Conservation (phyloP, 2,329 filamentous ascomycete species). For the Penicillium sp. region DNA sequence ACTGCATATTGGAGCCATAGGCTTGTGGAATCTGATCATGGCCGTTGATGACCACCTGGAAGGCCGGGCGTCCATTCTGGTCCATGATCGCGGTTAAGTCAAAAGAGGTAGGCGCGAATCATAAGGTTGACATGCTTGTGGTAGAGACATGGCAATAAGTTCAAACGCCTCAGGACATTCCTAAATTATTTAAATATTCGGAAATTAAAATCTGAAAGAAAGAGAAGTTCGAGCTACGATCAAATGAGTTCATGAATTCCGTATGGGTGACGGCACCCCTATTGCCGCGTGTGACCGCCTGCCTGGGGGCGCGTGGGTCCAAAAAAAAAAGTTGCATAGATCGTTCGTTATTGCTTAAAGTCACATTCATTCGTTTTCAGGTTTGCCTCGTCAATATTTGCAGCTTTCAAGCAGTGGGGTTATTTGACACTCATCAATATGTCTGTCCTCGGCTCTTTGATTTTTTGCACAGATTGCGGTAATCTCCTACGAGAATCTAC, state of each 20-base stretch:
- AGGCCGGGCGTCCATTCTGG: conserved; percentile 39
- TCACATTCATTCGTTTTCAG: neutral
- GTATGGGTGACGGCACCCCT: conserved; percentile 10
- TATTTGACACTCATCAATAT: conserved; percentile 48
- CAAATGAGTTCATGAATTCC: conserved; percentile 21
- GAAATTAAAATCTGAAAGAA: neutral
- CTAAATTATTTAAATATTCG: conserved; percentile 17
- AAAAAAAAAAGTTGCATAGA: conserved; percentile 25
- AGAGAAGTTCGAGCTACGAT: conserved; percentile 13
- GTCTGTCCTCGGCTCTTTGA: conserved; percentile 84
- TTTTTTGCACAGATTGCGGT: conserved; percentile 91
- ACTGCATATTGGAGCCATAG: conserved; percentile 27
- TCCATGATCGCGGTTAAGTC: conserved; percentile 38
- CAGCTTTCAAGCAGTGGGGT: neutral
- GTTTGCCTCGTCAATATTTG: neutral
- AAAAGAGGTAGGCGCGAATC: conserved; percentile 25
- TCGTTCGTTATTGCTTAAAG: neutral
- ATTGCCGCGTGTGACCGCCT: conserved; percentile 24
- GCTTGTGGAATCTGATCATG: conserved; percentile 28
- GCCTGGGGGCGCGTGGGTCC: conserved; percentile 20
- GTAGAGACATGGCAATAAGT: conserved; percentile 35
- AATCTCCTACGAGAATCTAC: conserved; percentile 81
- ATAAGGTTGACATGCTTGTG: conserved; percentile 28
- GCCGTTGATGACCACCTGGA: conserved; percentile 46
- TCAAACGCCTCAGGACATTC: conserved; percentile 19